These are phyloP conservation scores for Boletus bicolor DNA, from an alignment of 768 basidiomycete genomes.

Conservation along the genomic window DNA sequence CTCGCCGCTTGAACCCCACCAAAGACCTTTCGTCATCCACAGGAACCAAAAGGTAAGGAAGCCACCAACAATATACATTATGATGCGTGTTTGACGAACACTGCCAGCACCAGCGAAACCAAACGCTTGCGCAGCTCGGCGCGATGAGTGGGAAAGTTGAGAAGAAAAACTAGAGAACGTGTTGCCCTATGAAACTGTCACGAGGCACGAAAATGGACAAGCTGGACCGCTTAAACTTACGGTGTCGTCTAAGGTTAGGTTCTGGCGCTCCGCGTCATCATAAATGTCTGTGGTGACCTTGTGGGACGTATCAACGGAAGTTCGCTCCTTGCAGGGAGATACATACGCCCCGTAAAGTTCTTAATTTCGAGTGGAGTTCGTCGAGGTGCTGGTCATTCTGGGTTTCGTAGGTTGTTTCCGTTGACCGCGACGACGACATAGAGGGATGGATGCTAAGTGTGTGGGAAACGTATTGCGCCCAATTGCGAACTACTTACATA, in stretches of 20 bases:
- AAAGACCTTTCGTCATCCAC: conserved; percentile 50
- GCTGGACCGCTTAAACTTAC: conserved; percentile 40
- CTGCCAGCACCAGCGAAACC: conserved; percentile 59
- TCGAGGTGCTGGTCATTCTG: conserved; percentile 86
- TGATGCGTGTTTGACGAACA: conserved; percentile 67
- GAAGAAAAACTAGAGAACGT: conserved; percentile 63
- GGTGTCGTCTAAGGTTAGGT: conserved; percentile 71
- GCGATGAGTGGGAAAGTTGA: conserved; percentile 62
- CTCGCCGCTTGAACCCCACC: conserved; percentile 32
- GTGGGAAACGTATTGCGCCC: conserved; percentile 16
- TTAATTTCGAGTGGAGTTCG: conserved; percentile 80
- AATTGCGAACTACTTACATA: too few relatives aligned
- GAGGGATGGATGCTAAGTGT: background rate
- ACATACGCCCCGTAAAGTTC: conserved; percentile 77
- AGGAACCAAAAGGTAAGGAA: conserved; percentile 58
- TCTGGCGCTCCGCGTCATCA: conserved; percentile 81
- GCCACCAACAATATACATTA: conserved; percentile 51
- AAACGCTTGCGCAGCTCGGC: conserved; percentile 70
- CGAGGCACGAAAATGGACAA: background rate
- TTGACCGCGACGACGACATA: conserved; percentile 40
- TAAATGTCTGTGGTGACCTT: conserved; percentile 89
- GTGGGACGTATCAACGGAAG: background rate
- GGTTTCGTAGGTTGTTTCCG: conserved; percentile 74
- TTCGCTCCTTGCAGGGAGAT: background rate
- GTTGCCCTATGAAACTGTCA: conserved; percentile 45